Base-by-base conservation (phyloP, 805 yeast species). In the Saturnispora gosingensis region DNA sequence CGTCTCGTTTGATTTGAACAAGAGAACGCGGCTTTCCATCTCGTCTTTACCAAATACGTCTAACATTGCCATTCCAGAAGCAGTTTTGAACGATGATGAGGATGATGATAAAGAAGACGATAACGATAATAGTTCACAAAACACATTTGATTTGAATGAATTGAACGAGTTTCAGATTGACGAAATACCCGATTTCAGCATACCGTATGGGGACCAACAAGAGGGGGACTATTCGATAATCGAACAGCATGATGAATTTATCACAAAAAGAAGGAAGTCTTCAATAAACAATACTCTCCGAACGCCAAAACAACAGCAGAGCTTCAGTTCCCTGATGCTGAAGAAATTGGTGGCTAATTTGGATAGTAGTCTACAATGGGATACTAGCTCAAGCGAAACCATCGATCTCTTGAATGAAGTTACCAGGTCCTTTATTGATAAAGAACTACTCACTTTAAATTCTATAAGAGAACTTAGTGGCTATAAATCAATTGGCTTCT, bases 41-140 rank as follows among this genome's bases (percentile, higher is more conserved):
- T 65, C 61, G 18, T 56, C 65, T 2, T 20, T 59, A 5, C 56
- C 61, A 4, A 55, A 57, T n/a, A 66, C 65, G 13, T 59, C 68
- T 1, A 65, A 63, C 46, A 59, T 67, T 22, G 70, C 71, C 1
- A 49, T 67, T 7, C 71, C 71, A 1, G 67, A 66, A 50, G 71
- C 69, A 15, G 63, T 67, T 10, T 57, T 66, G 2, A 51, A 65
- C 30, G 63, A 64, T 46, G 57, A 32, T 36, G 39, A 25, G n/a
- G 48, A 43, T 25, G 28, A 16, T 25, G 11, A 32, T 3, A 38
- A 20, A n/a, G 43, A 25, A 16, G 42, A 16, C 4, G 42, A 11
- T 4, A 18, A 16, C 4, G 42, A 11, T 4, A 18, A 18, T 38
- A 38, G 42, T 18, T 38, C 42, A 38, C 42, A 59, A 15, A 13